Conservation (phyloP, 2,329 filamentous ascomycete genomes). For the Colletotrichum falcatum region DNA sequence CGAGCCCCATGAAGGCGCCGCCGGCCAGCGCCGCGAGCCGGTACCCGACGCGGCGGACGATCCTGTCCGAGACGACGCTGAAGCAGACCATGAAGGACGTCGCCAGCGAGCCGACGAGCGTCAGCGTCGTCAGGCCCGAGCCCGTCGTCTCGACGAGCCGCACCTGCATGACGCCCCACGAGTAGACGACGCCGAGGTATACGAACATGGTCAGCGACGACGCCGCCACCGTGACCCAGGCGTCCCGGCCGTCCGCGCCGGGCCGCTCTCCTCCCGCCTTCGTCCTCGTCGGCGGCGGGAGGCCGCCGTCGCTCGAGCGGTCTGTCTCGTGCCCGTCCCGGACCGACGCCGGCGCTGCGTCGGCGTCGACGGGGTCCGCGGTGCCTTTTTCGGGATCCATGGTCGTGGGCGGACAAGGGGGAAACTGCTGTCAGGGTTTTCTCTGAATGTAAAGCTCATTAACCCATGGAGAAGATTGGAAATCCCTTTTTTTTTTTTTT, state of each 20-base stretch:
- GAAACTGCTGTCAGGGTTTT: not conserved
- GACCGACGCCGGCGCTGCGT: not conserved
- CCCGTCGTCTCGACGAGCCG: conserved; percentile 43
- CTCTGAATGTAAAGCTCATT: no score
- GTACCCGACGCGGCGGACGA: conserved; percentile 44
- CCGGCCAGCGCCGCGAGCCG: conserved; percentile 43
- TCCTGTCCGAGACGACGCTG: conserved; percentile 44
- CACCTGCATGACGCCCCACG: conserved; percentile 47
- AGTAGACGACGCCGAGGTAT: conserved; percentile 48
- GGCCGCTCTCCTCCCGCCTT: no score
- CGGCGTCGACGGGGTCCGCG: not conserved
- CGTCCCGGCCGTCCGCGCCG: conserved; percentile 24
- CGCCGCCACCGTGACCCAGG: conserved; percentile 46
- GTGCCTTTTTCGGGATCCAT: conserved; percentile 32
- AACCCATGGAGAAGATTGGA: not conserved
- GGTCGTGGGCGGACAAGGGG: not conserved
- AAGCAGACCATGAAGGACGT: conserved; percentile 47
- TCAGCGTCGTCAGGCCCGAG: conserved; percentile 45
- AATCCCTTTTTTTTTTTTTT: no score
- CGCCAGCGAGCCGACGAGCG: conserved; percentile 47
- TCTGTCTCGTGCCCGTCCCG: conserved; percentile 16
- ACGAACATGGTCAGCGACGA: conserved; percentile 45
- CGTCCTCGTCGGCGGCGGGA: no score
- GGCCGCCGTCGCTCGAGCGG: not conserved
- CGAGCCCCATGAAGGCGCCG: conserved; percentile 45